A percentile compares a stretch with the other conserved stretches of the same genome.
These are phyloP conservation scores for Grosmannia penicillata DNA, from an alignment of 2,329 filamentous ascomycete genomes.

Conservation along the genomic window DNA sequence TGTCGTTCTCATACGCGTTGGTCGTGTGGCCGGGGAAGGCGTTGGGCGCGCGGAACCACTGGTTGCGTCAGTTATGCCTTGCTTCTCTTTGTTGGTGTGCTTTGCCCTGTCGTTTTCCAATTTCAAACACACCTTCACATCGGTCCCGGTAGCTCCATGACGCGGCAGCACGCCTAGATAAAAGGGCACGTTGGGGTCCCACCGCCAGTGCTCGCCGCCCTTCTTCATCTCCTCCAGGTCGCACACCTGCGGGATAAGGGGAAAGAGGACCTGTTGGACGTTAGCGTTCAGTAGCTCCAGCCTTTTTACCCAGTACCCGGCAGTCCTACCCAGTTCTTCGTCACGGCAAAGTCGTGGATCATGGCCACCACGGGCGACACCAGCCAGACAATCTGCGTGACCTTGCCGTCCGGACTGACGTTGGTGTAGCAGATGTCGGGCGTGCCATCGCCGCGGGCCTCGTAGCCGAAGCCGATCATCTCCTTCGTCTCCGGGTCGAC, in stretches of 20 bases:
- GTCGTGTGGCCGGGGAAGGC: constrained; percentile 20
- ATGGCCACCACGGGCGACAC: constrained; percentile 20
- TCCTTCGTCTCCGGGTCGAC: background rate
- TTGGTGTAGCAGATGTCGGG: background rate
- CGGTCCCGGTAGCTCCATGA: constrained; percentile 13
- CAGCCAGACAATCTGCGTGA: constrained; percentile 9
- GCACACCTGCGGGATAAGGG: constrained; percentile 19
- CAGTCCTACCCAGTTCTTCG: constrained; percentile 21
- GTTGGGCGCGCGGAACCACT: constrained; percentile 23
- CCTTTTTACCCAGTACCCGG: background rate
- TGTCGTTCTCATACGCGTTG: constrained; percentile 21
- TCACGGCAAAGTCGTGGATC: constrained; percentile 27
- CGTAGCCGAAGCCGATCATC: background rate
- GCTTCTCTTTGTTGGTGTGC: no score
- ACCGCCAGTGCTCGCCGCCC: constrained; percentile 25
- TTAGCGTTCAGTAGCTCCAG: background rate
- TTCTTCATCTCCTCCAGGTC: constrained; percentile 21
- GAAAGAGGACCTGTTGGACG: constrained; percentile 15
- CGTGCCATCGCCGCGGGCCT: background rate
- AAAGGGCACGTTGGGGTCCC: constrained; percentile 15
- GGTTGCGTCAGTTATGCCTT: background rate
- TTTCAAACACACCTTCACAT: constrained; percentile 21
- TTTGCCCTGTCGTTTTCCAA: no score
- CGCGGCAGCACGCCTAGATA: constrained; percentile 13
- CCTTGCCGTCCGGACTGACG: background rate